Evolutionary conservation across 768 basidiomycete genomes (phyloP), one percentile per base, ranked within the genome.

Genomic region (Trametes elegans): DNA sequence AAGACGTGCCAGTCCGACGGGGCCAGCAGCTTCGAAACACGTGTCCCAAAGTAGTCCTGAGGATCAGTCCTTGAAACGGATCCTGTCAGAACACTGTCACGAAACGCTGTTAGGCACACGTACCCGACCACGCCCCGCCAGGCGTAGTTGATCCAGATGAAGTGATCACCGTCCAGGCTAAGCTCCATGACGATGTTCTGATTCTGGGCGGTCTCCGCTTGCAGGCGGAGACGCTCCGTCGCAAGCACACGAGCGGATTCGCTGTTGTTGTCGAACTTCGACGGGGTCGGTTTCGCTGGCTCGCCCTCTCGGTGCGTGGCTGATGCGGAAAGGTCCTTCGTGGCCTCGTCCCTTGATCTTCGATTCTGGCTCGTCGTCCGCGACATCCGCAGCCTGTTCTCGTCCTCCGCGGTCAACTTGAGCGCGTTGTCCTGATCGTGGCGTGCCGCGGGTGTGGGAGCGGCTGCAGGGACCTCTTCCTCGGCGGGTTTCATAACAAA

Each of bases 161-260:
- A 86, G 62, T 93, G 88, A 67, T 98, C 94, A 8, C 93, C 94
- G 67, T 98, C 93, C 60, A 98, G 76, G 68, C 86, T 87, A 27
- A 99, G 81, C 68, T 99, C 97, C 76, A 98, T 79, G 26, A 99
- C 92, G 49, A 98, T 91, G 64, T 97, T 98, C 70, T 93, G 91
- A 66, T 88, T 92, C 73, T 96, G 93, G 7, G 95, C 93, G 1
- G 90, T 91, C 70, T 98, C 97, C 8, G 94, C 97, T 64, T 96
- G 88, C 31, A 92, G 73, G 35, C 89, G 83, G 27, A 98, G 72
- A 29, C 93, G 87, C 67, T 98, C 93, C 0, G 90, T 92, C 13
- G 91, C 90, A 54, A 90, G 77, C n/a, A 89, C 80, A 32, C 92
- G 84, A 45, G 88, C 88, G 49, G 89, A 90, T 64, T 91, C 89